A percentile compares a stretch with the other conserved stretches of the same genome.
Evolutionary conservation across 2,329 filamentous ascomycete genomes (phyloP).

Genomic region (Knufia fluminis): DNA sequence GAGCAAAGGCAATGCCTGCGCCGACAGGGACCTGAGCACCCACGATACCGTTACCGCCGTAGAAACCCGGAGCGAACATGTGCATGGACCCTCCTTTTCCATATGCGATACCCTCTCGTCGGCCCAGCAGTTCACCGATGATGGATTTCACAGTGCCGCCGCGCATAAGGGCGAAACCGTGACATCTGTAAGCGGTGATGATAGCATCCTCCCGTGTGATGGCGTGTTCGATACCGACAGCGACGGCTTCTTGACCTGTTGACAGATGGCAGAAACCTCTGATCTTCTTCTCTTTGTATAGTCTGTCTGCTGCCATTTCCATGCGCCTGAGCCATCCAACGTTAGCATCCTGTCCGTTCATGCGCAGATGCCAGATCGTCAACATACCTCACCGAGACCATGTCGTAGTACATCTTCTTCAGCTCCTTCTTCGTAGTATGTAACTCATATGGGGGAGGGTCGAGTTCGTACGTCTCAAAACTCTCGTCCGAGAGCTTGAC

Average conservation of each 20-base stretch:
- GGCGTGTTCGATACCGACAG: conserved; percentile 92
- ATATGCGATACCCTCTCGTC: conserved; percentile 92
- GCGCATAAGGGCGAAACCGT: conserved; percentile 96
- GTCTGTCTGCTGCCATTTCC: conserved; percentile 97
- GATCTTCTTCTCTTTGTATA: conserved; percentile 99
- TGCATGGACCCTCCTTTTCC: conserved; percentile 99
- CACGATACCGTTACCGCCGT: conserved; percentile 97
- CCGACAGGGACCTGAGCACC: conserved; percentile 97
- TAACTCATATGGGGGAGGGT: conserved; percentile 87
- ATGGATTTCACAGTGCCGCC: conserved; percentile 83
- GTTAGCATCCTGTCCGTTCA: conserved; percentile 11
- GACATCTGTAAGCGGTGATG: conserved; percentile 97
- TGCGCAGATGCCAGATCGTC: background rate
- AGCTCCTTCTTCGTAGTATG: conserved; percentile 94
- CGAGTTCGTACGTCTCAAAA: conserved; percentile 98
- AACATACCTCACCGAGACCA: conserved; percentile 82
- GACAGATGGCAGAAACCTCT: conserved; percentile 99
- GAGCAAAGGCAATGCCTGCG: conserved; percentile 90
- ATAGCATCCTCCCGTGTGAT: conserved; percentile 85
- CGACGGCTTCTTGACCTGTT: conserved; percentile 94
- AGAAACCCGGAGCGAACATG: conserved; percentile 98
- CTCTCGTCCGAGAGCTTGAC: conserved; percentile 93
- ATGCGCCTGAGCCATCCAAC: conserved; percentile 60
- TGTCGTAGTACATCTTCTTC: conserved; percentile 98
- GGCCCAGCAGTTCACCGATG: conserved; percentile 90